These are phyloP conservation scores for Aspergillus neotritici DNA, from an alignment of 2,329 filamentous ascomycete genomes.

Conservation along the genomic window DNA sequence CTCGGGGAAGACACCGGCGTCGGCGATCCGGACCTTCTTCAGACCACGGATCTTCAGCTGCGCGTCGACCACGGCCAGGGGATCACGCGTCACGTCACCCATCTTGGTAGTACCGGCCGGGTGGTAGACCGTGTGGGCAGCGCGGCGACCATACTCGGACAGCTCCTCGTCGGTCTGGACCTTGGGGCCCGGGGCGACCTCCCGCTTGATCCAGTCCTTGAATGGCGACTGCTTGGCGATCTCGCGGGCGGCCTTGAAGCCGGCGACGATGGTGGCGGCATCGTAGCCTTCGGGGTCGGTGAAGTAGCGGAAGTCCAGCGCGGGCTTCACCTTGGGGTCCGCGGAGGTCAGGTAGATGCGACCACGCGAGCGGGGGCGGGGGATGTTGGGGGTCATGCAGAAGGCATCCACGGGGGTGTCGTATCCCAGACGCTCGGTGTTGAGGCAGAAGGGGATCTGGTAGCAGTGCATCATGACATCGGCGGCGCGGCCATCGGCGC, in stretches of 20 bases:
- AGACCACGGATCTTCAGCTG: constrained; percentile 67
- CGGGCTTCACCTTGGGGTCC: constrained; percentile 71
- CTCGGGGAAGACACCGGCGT: constrained; percentile 81
- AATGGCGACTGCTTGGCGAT: constrained; percentile 71
- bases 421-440: constrained; percentile 75
- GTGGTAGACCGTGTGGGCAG: constrained; percentile 85
- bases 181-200: constrained; percentile 70
- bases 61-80: constrained; percentile 72
- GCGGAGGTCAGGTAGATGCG: constrained; percentile 70
- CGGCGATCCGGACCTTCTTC: constrained; percentile 69
- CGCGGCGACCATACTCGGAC: constrained; percentile 72
- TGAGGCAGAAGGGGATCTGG: constrained; percentile 86
- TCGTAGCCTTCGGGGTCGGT: constrained; percentile 82
- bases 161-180: constrained; percentile 73
- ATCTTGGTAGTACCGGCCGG: constrained; percentile 87
- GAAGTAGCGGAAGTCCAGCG: constrained; percentile 85
- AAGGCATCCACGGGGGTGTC: constrained; percentile 68
- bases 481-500: constrained; percentile 66
- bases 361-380: constrained; percentile 71
- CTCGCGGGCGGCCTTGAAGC: constrained; percentile 70
- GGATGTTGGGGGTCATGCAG: constrained; percentile 91
- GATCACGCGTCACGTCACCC: constrained; percentile 65
- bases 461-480: constrained; percentile 98
- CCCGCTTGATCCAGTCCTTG: constrained; percentile 74
- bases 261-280: constrained; percentile 71